These are phyloP conservation scores for Linnemannia schmuckeri DNA, from an alignment of 192 early-diverging fungal species.

Conservation along the genomic window DNA sequence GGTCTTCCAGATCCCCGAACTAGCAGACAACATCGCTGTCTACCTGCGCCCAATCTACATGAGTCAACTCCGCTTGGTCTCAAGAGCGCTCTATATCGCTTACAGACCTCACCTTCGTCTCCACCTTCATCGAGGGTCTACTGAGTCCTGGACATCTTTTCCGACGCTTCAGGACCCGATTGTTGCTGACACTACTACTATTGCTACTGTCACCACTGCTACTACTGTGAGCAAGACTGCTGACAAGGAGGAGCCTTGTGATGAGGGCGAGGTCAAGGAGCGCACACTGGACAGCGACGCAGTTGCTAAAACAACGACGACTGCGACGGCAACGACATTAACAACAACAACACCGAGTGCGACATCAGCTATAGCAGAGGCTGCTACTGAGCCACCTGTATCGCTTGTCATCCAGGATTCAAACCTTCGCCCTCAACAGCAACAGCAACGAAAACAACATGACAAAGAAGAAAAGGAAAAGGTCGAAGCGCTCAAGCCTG, in stretches of 20 bases:
- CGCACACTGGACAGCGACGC: not conserved
- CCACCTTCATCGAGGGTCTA: conserved; percentile 31
- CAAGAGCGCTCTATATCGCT: conserved; percentile 18
- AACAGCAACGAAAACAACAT: not conserved
- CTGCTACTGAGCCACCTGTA: not conserved
- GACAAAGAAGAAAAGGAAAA: not conserved
- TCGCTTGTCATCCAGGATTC: not conserved
- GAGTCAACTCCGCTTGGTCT: conserved; percentile 30
- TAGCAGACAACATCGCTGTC: conserved; percentile 27
- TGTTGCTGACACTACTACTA: not conserved
- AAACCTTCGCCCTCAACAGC: not conserved
- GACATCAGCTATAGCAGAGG: not conserved
- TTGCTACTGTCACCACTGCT: not conserved
- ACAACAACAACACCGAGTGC: not conserved
- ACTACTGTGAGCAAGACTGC: not conserved
- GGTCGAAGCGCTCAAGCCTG: too few species aligned
- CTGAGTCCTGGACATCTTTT: conserved; percentile 34
- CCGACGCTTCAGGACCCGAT: not conserved
- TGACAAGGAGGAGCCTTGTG: not conserved
- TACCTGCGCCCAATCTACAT: conserved; percentile 35
- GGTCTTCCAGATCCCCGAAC: conserved; percentile 42
- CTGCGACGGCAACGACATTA: not conserved
- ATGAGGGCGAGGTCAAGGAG: not conserved
- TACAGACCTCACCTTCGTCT: conserved; percentile 32
- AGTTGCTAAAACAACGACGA: not conserved